These are phyloP conservation scores for Berberis thunbergii DNA, from an alignment of 164 flowering plant genomes.

Conservation along the genomic window DNA sequence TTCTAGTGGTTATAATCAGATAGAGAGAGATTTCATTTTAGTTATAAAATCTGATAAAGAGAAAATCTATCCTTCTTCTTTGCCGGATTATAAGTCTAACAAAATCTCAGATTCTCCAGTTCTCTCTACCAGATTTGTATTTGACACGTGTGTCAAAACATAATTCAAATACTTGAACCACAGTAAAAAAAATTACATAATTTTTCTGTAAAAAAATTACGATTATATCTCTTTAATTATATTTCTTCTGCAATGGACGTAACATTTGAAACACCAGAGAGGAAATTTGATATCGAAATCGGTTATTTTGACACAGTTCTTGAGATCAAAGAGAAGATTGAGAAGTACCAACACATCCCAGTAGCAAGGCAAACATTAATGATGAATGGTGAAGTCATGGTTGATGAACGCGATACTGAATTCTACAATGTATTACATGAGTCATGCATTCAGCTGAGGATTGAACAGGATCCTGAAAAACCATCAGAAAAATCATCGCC, in stretches of 20 bases:
- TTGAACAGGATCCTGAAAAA: constrained; percentile 15
- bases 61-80: too few species aligned
- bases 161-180: too few species aligned
- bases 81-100: too few species aligned
- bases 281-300: constrained; percentile 42
- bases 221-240: constrained; percentile 9
- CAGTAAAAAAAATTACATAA: too few species aligned
- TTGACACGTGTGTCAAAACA: too few species aligned
- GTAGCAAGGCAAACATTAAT: constrained; percentile 41
- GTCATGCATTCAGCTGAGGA: constrained; percentile 37
- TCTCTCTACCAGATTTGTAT: too few species aligned
- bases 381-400: constrained; percentile 43
- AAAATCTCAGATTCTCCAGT: too few species aligned
- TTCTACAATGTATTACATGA: constrained; percentile 34
- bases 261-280: constrained; percentile 32
- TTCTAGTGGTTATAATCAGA: too few species aligned
- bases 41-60: too few species aligned
- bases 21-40: too few species aligned
- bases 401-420: constrained; percentile 39
- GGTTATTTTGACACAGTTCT: constrained; percentile 62
- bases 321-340: constrained; percentile 64
- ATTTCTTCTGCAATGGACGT: constrained; percentile 35
- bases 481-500: constrained; percentile 2
- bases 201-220: too few species aligned
- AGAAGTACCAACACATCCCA: constrained; percentile 47